Evolutionary conservation across 768 basidiomycete genomes (phyloP), one percentile per base, ranked within the genome.

Genomic region (Pleurotus sapidus): DNA sequence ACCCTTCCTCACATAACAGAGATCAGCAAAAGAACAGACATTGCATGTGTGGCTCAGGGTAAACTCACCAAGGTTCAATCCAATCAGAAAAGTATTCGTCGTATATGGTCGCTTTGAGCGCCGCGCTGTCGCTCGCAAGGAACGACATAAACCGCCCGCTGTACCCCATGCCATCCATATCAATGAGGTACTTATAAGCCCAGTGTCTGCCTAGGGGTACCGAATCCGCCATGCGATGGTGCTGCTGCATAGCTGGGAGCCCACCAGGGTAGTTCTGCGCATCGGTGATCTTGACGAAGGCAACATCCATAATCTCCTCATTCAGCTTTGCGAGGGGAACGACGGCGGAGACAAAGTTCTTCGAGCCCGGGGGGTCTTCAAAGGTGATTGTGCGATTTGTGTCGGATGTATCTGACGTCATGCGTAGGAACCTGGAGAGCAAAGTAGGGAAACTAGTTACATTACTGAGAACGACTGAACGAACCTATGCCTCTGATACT

Each of bases 161-260:
- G 70, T 98, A 98, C 17, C 91, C 88, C 91, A 95, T 95, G 14
- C 96, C 95, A 65, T 97, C 95, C 57, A 98, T 71, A 70, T 98
- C 95, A 60, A 95, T 72, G 37, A 96, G 78, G 66, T 95, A 93
- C 74, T 97, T 96, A 77, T 95, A 93, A 58, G 86, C 77, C 95
- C 95, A 98, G 65, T 94, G 89, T 56, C 86, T 81, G 5, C 92
- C 92, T 0, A 98, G 75, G 2, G 89, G 87, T 1, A 91, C 93
- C 1, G 89, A 77, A 51, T 90, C 84, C 9, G 80, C 83, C 62
- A 91, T 88, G 30, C 89, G 81, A 67, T 91, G 86, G 37, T 80
- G 75, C 58, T 75, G 70, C 61, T 82, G 74, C 64, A 97, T 73
- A 15, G 83, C 84, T 5, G 80, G 69, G 63, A 88, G 73, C 14